Conservation (phyloP, 768 basidiomycete species). For the Hydnomerulius pinastri region DNA sequence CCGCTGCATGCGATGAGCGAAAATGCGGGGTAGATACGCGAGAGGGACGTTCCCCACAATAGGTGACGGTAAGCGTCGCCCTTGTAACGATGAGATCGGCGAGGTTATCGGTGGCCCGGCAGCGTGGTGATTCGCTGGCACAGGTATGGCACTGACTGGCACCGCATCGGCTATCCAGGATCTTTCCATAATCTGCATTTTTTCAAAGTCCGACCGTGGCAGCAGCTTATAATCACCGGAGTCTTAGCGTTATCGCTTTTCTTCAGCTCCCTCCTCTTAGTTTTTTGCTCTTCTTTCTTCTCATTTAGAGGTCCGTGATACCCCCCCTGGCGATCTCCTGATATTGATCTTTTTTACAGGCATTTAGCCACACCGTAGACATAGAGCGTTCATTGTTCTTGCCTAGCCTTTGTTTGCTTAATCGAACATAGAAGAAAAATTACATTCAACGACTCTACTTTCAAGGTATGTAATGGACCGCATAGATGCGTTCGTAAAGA, state of each 20-base stretch:
- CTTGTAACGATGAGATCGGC: constrained; percentile 8
- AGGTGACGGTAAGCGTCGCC: constrained; percentile 1
- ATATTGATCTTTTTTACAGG: constrained; percentile 30
- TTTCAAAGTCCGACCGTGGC: constrained; percentile 35
- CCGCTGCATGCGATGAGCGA: constrained; percentile 1
- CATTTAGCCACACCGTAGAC: constrained; percentile 44
- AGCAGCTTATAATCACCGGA: constrained; percentile 18
- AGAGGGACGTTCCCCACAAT: constrained; percentile 12
- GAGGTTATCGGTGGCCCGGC: background rate
- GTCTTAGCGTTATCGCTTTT: constrained; percentile 9
- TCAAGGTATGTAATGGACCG: constrained; percentile 42
- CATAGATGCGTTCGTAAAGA: background rate
- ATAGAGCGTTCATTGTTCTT: constrained; percentile 71
- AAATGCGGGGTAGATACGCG: constrained; percentile 8
- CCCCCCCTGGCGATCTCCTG: constrained; percentile 3
- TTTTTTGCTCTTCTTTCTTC: constrained; percentile 29
- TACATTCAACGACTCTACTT: constrained; percentile 36
- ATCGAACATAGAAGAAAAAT: constrained; percentile 37
- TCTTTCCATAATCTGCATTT: too few relatives aligned
- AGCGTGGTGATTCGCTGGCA: background rate
- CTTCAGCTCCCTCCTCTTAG: constrained; percentile 34
- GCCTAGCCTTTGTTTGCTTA: constrained; percentile 52
- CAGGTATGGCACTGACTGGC: constrained; percentile 7
- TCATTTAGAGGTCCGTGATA: constrained; percentile 36
- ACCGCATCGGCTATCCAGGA: background rate